Conservation (phyloP, 2,329 filamentous ascomycete genomes). For the Neofusicoccum umdonicola region DNA sequence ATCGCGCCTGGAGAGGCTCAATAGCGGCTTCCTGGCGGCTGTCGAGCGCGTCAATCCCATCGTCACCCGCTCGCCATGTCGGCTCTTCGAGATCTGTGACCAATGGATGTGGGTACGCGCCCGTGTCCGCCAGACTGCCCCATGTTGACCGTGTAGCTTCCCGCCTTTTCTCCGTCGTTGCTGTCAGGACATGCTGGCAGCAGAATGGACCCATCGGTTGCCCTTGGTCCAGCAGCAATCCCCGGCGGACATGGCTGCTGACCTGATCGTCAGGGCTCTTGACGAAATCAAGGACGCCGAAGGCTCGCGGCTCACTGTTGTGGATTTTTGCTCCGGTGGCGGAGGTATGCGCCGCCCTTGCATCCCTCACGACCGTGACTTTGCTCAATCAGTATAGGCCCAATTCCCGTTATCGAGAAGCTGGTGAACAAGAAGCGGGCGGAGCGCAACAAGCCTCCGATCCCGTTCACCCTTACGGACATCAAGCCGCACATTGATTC, state of each 20-base stretch:
- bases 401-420: constrained; percentile 36
- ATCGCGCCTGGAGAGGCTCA: background rate
- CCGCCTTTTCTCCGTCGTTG: constrained; percentile 63
- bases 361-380: constrained; percentile 18
- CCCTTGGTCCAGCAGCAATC: constrained; percentile 58
- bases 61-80: constrained; percentile 17
- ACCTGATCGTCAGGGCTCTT: constrained; percentile 48
- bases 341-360: constrained; percentile 49
- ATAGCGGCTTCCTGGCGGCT: background rate
- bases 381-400: constrained; percentile 20
- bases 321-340: constrained; percentile 75
- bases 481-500: constrained; percentile 38
- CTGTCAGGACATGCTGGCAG: constrained; percentile 64
- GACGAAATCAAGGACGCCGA: constrained; percentile 8
- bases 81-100: constrained; percentile 32
- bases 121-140: no score
- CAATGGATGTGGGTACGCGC: constrained; percentile 25
- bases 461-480: constrained; percentile 42
- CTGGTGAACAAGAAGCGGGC: constrained; percentile 29
- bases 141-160: constrained; percentile 51
- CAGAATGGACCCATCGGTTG: constrained; percentile 60
- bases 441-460: constrained; percentile 21
- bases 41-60: background rate
- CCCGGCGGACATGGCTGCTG: constrained; percentile 61
- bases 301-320: constrained; percentile 53